These are phyloP conservation scores for Quercus mongolica DNA, from an alignment of 306 rosid species.

Conservation along the genomic window DNA sequence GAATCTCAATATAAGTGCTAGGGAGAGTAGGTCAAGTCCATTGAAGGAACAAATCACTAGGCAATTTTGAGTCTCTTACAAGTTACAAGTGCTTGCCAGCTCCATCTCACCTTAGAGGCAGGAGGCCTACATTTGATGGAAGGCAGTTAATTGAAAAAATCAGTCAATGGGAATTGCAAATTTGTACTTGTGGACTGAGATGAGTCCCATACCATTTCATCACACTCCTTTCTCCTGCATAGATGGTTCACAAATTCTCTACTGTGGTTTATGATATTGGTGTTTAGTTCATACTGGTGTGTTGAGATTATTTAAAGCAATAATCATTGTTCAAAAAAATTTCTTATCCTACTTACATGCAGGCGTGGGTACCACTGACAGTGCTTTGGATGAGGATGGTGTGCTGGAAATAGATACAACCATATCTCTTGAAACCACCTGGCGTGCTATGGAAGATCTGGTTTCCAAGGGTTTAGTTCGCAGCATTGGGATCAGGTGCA, in stretches of 20 bases:
- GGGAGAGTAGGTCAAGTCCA: neutral
- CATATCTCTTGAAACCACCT: slow-evolving; percentile 81
- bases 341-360: slow-evolving; percentile 19
- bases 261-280: neutral
- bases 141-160: neutral
- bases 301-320: neutral
- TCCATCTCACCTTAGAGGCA: neutral
- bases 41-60: neutral
- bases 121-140: neutral
- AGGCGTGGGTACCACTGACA: slow-evolving; percentile 86
- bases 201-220: neutral
- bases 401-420: slow-evolving; percentile 83
- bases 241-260: neutral
- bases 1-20: neutral
- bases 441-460: slow-evolving; percentile 91
- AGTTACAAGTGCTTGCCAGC: neutral
- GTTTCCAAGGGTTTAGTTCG: slow-evolving; percentile 84
- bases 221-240: neutral
- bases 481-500: slow-evolving; percentile 95
- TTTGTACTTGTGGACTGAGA: neutral
- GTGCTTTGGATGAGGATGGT: slow-evolving; percentile 84
- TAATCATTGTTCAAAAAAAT: slow-evolving; percentile 1
- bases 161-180: neutral
- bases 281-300: neutral
- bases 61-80: neutral